These are phyloP conservation scores for Phytopythium vexans DNA, from an alignment of 352 stramenopile species.

Conservation along the genomic window DNA sequence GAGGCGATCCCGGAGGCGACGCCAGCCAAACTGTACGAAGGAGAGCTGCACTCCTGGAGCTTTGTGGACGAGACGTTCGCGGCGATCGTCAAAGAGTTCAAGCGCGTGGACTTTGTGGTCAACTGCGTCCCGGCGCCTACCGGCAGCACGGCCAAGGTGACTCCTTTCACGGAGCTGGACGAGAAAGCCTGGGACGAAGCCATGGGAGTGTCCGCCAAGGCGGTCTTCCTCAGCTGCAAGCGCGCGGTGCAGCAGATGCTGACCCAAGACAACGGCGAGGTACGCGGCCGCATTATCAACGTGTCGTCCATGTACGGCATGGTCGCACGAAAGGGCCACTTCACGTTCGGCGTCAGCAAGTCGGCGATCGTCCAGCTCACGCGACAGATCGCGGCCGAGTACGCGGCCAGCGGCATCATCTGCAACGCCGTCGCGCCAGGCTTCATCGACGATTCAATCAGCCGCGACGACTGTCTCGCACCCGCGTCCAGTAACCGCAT, in stretches of 20 bases:
- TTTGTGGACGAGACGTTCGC: constrained; percentile 51
- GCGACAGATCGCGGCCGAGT: constrained; percentile 58
- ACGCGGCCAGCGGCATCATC: constrained; percentile 51
- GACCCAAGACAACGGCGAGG: constrained; percentile 43
- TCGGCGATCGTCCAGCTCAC: constrained; percentile 64
- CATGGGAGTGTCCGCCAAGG: constrained; percentile 59
- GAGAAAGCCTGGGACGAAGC: constrained; percentile 49
- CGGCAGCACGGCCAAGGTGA: constrained; percentile 27
- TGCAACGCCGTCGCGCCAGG: constrained; percentile 61
- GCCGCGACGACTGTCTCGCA: constrained; percentile 49
- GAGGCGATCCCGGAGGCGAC: constrained; percentile 11
- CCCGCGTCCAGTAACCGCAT: constrained; percentile 45
- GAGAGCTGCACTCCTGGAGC: constrained; percentile 43
- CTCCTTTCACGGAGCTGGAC: constrained; percentile 34
- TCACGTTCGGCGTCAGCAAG: constrained; percentile 66
- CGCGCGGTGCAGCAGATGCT: constrained; percentile 60
- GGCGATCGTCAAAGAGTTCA: constrained; percentile 36
- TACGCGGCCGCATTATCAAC: constrained; percentile 67
- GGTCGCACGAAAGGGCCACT: constrained; percentile 52
- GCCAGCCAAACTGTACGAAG: constrained; percentile 33
- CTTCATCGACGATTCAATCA: constrained; percentile 64
- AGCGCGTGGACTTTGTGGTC: constrained; percentile 70
- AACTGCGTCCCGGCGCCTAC: constrained; percentile 49
- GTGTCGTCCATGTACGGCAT: constrained; percentile 59
- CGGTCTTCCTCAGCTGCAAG: constrained; percentile 70